A percentile compares a stretch with the other conserved stretches of the same genome.
phyloP scores from a whole-genome alignment of 2,329 filamentous ascomycete genomes.

The Sclerotinia glacialis region DNA sequence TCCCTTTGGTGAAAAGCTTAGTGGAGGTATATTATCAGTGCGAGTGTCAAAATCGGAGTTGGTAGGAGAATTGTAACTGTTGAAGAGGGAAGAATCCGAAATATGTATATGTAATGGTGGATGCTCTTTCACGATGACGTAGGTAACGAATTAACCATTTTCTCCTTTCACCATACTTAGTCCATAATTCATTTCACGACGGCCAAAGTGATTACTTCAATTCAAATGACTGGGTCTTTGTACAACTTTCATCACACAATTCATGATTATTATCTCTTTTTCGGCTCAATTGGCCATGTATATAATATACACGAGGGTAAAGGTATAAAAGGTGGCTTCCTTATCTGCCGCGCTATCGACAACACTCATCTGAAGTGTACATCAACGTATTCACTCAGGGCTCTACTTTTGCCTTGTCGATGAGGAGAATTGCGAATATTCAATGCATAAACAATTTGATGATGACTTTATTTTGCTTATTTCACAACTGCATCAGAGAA shows the following conservation, averaged over 20 bases:
- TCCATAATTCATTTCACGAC: background rate
- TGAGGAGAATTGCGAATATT: background rate
- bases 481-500: background rate
- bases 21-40: background rate
- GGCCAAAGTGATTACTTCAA: background rate
- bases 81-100: background rate
- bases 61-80: background rate
- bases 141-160: background rate
- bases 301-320: background rate
- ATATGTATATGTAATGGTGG: background rate
- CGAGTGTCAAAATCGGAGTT: background rate
- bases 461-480: background rate
- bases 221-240: background rate
- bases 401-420: background rate
- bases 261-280: too few relatives aligned
- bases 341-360: background rate
- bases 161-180: background rate
- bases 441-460: background rate
- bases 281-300: too few relatives aligned
- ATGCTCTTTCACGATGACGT: conserved; percentile 12
- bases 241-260: too few relatives aligned
- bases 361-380: background rate
- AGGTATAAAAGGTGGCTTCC: background rate
- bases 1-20: background rate
- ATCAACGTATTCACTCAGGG: background rate